Base-by-base conservation (phyloP, 2,329 filamentous ascomycete species). In the Ophiostoma angusticollis region DNA sequence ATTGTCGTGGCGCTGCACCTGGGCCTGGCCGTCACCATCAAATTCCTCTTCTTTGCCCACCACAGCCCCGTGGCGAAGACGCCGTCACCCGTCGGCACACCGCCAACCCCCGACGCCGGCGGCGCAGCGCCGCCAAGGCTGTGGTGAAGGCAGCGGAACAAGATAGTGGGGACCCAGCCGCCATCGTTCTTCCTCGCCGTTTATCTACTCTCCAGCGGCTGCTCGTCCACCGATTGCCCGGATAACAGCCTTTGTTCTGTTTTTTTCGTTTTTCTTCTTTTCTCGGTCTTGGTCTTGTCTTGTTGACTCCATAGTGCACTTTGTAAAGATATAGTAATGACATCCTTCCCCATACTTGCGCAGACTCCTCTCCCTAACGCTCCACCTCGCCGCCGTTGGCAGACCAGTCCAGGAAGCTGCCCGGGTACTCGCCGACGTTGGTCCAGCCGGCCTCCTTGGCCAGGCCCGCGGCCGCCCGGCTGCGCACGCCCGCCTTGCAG, bases 31-130 rank as follows among this genome's bases (percentile, higher is more conserved):
- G 74, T 96, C 52, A 84, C 89, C 5, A 96, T 98, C 62, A 96
- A 96, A 70, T 80, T 95, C 43, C 64, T 96, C 21, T 96, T 96
- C 71, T 98, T 98, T 62, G 87, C 86, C 50, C 78, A 84, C 49
- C 77, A 72, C 35, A 85, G 80, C 59, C 74, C 75, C 36, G 47
- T 42, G 37, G 33, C 16, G 17, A 45, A 46, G 43, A 21, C 12
- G 22, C 38, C 41, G 30, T 16, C 16, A 14, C 27, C 38, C 41
- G 30, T 16, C 16, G 22, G 8, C 9, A 8, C 13, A 27, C 22
- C 19, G 34, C 35, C 34, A 11, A 34, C 29, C 11, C 34, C 22
- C 13, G 37, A 19, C 30, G 30, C 32, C 24, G 44, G 39, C 14
- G 29, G 35, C 9, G 37, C 36, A 12, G 11, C 40, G 14, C 38